These are phyloP conservation scores for Nicotiana attenuata DNA, from an alignment of 257 asterid genomes.

Conservation along the genomic window DNA sequence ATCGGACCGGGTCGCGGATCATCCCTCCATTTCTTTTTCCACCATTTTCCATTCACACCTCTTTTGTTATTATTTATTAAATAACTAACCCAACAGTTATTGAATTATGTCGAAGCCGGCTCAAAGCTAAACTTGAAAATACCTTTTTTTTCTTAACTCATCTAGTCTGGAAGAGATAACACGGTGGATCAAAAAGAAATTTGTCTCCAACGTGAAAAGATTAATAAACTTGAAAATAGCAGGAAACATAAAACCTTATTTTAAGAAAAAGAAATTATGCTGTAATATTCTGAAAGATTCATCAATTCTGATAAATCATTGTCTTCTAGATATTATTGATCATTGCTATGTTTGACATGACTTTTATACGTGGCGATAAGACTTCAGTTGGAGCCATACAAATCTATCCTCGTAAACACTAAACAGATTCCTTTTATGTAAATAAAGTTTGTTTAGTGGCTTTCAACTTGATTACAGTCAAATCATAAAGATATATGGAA, in stretches of 20 bases:
- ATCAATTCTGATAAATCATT: not conserved
- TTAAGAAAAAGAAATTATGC: not conserved
- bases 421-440: not conserved
- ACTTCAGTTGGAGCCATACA: not conserved
- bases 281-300: not conserved
- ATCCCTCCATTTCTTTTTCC: too few species aligned
- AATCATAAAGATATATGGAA: not conserved
- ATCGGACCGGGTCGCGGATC: too few species aligned
- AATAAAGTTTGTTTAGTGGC: not conserved
- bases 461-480: not conserved
- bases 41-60: too few species aligned
- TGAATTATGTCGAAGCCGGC: too few species aligned
- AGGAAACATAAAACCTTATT: too few species aligned
- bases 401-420: not conserved
- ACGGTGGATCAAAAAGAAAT: not conserved
- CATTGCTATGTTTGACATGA: constrained; percentile 6
- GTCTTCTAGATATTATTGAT: not conserved
- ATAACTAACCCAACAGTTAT: too few species aligned
- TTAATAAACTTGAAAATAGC: too few species aligned
- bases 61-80: too few species aligned
- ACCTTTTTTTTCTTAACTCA: too few species aligned
- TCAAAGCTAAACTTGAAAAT: too few species aligned
- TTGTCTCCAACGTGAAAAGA: not conserved
- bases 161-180: not conserved
- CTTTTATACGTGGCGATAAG: constrained; percentile 1